These are phyloP conservation scores for Jasminum sambac DNA, from an alignment of 257 asterid species.

Conservation along the genomic window DNA sequence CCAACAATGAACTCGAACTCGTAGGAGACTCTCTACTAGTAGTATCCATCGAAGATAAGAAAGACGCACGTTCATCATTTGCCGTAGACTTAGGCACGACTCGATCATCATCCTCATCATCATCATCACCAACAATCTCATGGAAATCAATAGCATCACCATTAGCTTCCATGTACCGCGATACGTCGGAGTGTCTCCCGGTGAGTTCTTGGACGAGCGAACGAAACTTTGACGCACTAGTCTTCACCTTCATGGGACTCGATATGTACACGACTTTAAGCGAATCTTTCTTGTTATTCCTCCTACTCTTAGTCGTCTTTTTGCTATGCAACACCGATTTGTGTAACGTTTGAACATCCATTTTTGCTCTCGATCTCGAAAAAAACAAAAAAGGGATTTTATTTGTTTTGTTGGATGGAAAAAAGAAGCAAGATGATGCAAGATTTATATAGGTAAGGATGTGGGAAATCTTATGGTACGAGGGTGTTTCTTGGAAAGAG, in stretches of 20 bases:
- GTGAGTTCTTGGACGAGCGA: conserved; percentile 73
- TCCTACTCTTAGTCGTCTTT: conserved; percentile 30
- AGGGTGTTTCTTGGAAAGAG: conserved; percentile 70
- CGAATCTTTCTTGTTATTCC: conserved; percentile 23
- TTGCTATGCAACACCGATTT: conserved; percentile 24
- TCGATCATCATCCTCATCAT: not conserved
- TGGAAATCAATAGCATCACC: conserved; percentile 9
- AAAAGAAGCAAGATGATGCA: not conserved
- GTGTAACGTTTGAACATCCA: conserved; percentile 30
- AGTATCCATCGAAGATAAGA: conserved; percentile 26
- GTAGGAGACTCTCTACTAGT: conserved; percentile 7
- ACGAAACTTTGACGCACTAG: conserved; percentile 64
- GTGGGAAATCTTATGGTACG: conserved; percentile 11
- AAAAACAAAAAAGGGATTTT: not conserved
- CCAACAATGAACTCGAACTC: conserved; percentile 45
- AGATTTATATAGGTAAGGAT: conserved; percentile 33
- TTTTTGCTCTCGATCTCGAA: not conserved
- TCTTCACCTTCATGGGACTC: conserved; percentile 78
- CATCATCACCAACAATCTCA: conserved; percentile 25
- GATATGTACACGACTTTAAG: conserved; percentile 83
- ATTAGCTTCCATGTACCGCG: conserved; percentile 34
- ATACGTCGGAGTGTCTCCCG: conserved; percentile 62
- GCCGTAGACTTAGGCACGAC: not conserved
- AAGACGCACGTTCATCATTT: conserved; percentile 6
- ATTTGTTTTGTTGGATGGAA: not conserved